These are phyloP conservation scores for Xylaria sp. DNA, from an alignment of 2,329 filamentous ascomycete genomes.

Conservation along the genomic window DNA sequence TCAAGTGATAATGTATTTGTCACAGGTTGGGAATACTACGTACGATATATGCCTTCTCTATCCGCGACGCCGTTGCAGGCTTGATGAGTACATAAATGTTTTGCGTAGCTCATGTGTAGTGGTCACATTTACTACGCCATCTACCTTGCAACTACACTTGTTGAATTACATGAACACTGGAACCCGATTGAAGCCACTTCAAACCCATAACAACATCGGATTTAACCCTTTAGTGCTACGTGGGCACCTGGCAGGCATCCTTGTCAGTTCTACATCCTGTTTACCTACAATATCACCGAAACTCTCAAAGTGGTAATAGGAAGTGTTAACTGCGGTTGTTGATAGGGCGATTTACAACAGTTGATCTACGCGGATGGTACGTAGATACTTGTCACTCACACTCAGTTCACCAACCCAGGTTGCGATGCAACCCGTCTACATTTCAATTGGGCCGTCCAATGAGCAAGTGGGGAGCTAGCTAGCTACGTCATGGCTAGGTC, in stretches of 20 bases:
- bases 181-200: background rate
- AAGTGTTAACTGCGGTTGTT: background rate
- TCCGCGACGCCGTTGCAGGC: background rate
- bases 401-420: background rate
- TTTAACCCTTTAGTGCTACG: too few relatives aligned
- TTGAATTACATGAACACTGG: background rate
- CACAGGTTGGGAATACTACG: background rate
- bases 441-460: background rate
- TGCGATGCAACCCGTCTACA: background rate
- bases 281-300: background rate
- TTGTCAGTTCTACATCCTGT: too few relatives aligned
- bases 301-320: background rate
- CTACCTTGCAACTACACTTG: background rate
- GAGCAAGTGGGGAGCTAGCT: conserved; percentile 4
- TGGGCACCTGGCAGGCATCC: too few relatives aligned
- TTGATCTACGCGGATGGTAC: background rate
- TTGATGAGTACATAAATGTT: too few relatives aligned
- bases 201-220: too few relatives aligned
- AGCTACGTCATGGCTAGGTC: conserved; percentile 29
- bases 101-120: background rate
- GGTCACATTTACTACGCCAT: background rate
- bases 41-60: background rate
- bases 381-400: too few relatives aligned
- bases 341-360: background rate
- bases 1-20: too few relatives aligned